phyloP scores from a whole-genome alignment of 2,329 filamentous ascomycete genomes.

The Nothophoma quercina region DNA sequence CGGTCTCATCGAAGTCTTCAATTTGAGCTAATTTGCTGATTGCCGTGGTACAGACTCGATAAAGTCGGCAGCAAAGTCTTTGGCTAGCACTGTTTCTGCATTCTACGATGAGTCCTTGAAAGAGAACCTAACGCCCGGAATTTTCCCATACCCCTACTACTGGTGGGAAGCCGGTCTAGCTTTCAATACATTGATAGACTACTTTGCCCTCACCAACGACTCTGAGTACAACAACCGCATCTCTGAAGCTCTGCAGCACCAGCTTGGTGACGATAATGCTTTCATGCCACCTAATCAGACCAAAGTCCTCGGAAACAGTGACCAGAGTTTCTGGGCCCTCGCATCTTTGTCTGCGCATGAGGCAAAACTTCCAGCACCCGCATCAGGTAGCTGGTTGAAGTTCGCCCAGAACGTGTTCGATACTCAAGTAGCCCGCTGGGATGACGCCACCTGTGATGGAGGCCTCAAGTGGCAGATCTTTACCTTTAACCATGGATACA shows the following conservation, averaged over 20 bases:
- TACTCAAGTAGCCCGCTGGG: constrained; percentile 71
- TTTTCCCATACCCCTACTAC: constrained; percentile 32
- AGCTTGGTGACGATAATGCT: constrained; percentile 47
- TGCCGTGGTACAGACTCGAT: constrained; percentile 31
- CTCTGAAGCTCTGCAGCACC: constrained; percentile 49
- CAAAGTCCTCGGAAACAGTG: constrained; percentile 68
- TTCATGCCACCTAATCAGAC: constrained; percentile 52
- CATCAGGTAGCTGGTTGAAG: constrained; percentile 61
- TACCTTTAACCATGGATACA: constrained; percentile 73
- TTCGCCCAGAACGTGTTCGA: constrained; percentile 77
- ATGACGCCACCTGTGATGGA: constrained; percentile 69
- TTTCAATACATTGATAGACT: constrained; percentile 43
- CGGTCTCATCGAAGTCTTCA: neutral
- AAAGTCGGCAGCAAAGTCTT: constrained; percentile 27
- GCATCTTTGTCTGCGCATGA: constrained; percentile 72
- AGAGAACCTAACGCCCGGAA: constrained; percentile 18
- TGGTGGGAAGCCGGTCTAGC: constrained; percentile 34
- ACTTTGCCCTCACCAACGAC: constrained; percentile 55
- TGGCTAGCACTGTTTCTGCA: constrained; percentile 31
- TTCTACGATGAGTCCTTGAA: constrained; percentile 27
- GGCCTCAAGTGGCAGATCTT: constrained; percentile 79
- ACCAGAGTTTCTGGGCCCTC: constrained; percentile 75
- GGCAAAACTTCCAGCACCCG: constrained; percentile 64
- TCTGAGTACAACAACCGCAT: constrained; percentile 49
- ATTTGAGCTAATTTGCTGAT: neutral